phyloP scores from a whole-genome alignment of 306 rosid species.

The Crotalaria pallida region DNA sequence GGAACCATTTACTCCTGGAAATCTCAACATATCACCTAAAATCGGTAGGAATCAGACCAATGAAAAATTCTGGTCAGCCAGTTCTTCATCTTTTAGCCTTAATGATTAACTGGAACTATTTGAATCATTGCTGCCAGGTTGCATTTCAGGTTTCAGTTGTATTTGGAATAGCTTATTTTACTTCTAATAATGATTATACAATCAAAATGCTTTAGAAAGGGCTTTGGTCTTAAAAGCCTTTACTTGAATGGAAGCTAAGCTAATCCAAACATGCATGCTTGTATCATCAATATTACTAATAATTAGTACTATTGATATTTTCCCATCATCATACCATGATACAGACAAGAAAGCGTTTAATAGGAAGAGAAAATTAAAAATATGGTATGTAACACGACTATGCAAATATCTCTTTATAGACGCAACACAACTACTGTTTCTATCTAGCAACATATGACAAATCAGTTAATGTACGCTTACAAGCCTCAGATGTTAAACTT shows the following conservation, averaged over 20 bases:
- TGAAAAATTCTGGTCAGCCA: background rate
- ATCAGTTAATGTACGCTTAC: background rate
- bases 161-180: background rate
- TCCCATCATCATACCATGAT: background rate
- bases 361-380: background rate
- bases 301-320: background rate
- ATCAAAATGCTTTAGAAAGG: slow-evolving; percentile 12
- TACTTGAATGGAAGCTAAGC: background rate
- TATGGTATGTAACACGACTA: background rate
- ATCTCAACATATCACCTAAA: background rate
- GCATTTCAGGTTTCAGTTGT: background rate
- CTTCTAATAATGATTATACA: background rate
- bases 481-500: background rate
- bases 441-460: too few relatives aligned
- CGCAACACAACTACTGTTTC: background rate
- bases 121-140: background rate
- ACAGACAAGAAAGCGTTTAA: background rate
- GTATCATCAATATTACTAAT: background rate
- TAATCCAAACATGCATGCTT: background rate
- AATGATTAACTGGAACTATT: background rate
- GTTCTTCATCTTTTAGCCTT: background rate
- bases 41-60: background rate
- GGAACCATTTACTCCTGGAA: background rate
- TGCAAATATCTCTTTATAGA: background rate
- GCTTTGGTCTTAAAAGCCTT: background rate